These are phyloP conservation scores for Globisporangium rhizosaccharum DNA, from an alignment of 352 stramenopile species.

Conservation along the genomic window DNA sequence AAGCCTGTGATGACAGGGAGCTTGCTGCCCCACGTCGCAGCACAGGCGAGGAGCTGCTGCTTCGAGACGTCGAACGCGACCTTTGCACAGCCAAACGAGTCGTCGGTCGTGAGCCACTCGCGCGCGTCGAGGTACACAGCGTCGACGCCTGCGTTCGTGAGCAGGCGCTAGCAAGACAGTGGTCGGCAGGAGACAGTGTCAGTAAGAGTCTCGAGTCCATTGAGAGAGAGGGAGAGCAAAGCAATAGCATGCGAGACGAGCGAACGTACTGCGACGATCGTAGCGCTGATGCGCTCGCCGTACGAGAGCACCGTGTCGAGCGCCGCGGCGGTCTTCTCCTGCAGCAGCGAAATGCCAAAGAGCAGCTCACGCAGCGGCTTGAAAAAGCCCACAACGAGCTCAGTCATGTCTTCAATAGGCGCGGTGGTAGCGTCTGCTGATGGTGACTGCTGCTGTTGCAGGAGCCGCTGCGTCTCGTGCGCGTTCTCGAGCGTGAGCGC, in stretches of 20 bases:
- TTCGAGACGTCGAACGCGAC: slow-evolving; percentile 78
- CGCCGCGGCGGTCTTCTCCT: slow-evolving; percentile 63
- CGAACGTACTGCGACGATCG: slow-evolving; percentile 48
- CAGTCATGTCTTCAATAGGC: slow-evolving; percentile 48
- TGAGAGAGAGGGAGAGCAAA: background rate
- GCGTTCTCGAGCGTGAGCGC: slow-evolving; percentile 57
- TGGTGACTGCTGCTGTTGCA: slow-evolving; percentile 8
- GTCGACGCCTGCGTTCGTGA: slow-evolving; percentile 56
- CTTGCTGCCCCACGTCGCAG: slow-evolving; percentile 30
- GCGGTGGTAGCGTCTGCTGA: slow-evolving; percentile 11
- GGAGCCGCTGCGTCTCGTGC: slow-evolving; percentile 50
- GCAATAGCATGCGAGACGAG: background rate
- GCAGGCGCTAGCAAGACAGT: slow-evolving; percentile 19
- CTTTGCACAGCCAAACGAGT: slow-evolving; percentile 66
- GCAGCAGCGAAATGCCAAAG: slow-evolving; percentile 67
- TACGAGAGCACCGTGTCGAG: slow-evolving; percentile 78
- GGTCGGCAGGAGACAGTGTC: background rate
- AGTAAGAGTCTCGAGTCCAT: background rate
- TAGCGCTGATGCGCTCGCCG: slow-evolving; percentile 68
- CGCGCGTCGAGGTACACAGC: slow-evolving; percentile 63
- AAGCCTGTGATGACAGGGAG: slow-evolving; percentile 79
- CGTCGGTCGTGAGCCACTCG: slow-evolving; percentile 72
- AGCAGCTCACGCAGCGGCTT: slow-evolving; percentile 72
- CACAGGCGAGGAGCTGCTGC: slow-evolving; percentile 45
- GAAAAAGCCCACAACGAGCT: slow-evolving; percentile 51